These are phyloP conservation scores for Telopea speciosissima DNA, from an alignment of 177 flowering plant species.

Conservation along the genomic window DNA sequence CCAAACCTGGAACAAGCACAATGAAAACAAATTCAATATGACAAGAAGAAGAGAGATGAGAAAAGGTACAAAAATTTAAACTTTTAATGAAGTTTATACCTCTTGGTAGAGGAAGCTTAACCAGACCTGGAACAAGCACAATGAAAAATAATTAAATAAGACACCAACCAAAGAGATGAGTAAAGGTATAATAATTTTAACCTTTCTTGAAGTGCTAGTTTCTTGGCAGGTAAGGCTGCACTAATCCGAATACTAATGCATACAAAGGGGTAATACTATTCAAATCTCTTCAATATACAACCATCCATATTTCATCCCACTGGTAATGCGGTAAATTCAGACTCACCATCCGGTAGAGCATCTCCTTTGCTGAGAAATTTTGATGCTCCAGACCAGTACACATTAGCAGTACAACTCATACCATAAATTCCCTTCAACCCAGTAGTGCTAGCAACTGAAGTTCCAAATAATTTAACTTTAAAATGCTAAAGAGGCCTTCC, in stretches of 20 bases:
- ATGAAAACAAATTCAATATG: neutral
- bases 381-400: no score
- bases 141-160: no score
- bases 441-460: neutral
- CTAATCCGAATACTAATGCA: neutral
- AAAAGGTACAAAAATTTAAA: neutral
- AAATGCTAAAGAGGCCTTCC: neutral
- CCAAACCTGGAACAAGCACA: conserved; percentile 10
- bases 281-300: neutral
- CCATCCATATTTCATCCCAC: neutral
- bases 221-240: neutral
- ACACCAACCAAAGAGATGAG: no score
- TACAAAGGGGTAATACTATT: neutral
- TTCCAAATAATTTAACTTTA: neutral
- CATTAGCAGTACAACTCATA: no score
- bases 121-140: no score
- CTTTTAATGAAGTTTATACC: neutral
- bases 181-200: neutral
- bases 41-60: no score
- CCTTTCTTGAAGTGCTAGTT: neutral
- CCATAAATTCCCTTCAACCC: neutral
- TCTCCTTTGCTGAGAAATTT: no score
- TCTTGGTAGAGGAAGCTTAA: no score
- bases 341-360: neutral
- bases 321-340: neutral